Conservation (phyloP, 2,329 filamentous ascomycete genomes). For the Akanthomyces lecanii region DNA sequence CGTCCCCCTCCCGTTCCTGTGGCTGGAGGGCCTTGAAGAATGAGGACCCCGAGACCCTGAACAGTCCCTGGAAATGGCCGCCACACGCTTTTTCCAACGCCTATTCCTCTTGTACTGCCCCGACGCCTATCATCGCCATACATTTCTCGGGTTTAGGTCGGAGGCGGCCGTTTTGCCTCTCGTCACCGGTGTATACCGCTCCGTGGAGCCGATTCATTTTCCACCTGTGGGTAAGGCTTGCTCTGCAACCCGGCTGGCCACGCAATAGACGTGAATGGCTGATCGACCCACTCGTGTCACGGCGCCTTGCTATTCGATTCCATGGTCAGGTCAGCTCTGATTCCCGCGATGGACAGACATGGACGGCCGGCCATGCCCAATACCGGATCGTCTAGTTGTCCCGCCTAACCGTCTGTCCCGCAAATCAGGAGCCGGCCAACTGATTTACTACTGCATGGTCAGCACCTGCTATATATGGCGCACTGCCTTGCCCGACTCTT, state of each 20-base stretch:
- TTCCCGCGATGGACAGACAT: not conserved
- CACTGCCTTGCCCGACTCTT: not conserved
- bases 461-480: not conserved
- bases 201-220: slow-evolving; percentile 4
- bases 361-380: not conserved
- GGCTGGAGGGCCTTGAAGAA: not conserved
- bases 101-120: not conserved
- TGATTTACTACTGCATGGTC: not conserved
- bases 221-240: not conserved
- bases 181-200: slow-evolving; percentile 11
- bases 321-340: not conserved
- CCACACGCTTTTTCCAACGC: not conserved
- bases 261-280: not conserved
- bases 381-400: slow-evolving; percentile 8
- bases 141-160: slow-evolving; percentile 10
- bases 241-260: not conserved
- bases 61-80: not conserved
- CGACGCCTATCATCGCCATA: not conserved
- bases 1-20: not conserved
- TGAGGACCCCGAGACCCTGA: not conserved
- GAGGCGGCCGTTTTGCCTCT: slow-evolving; percentile 7
- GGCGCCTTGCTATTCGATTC: not conserved
- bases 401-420: slow-evolving; percentile 1
- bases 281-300: not conserved
- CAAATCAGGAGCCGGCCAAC: not conserved